Conservation (phyloP, 768 basidiomycete genomes). For the Rossbeevera mucosa region DNA sequence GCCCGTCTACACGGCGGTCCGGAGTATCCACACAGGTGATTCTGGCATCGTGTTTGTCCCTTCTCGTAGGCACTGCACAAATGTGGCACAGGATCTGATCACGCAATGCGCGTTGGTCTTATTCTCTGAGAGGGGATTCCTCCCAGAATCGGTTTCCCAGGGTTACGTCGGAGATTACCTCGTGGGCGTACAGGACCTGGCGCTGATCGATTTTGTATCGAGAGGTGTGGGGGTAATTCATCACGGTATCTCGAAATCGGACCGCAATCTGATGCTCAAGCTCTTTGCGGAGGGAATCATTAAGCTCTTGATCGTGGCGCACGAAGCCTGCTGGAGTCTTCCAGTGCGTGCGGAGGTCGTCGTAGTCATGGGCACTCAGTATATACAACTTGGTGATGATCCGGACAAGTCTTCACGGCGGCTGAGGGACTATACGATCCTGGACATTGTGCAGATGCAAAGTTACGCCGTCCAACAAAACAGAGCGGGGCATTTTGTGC, state of each 20-base stretch:
- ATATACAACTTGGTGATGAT: constrained; percentile 44
- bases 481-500: constrained; percentile 61
- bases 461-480: constrained; percentile 69
- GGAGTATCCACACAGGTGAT: constrained; percentile 38
- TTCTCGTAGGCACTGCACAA: constrained; percentile 68
- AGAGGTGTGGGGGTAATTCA: constrained; percentile 90
- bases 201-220: constrained; percentile 66
- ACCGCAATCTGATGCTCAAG: constrained; percentile 70
- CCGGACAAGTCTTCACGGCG: constrained; percentile 54
- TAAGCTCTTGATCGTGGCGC: constrained; percentile 75
- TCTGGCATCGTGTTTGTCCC: constrained; percentile 84
- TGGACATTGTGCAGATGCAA: constrained; percentile 90
- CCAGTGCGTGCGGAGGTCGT: constrained; percentile 80
- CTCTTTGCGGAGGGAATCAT: constrained; percentile 78
- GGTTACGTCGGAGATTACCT: constrained; percentile 59
- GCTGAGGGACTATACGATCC: constrained; percentile 72
- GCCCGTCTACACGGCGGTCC: constrained; percentile 78
- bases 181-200: constrained; percentile 53
- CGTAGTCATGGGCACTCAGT: constrained; percentile 91
- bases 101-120: constrained; percentile 80
- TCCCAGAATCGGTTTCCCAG: constrained; percentile 45
- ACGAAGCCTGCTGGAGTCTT: constrained; percentile 85
- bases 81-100: constrained; percentile 77
- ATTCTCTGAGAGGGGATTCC: constrained; percentile 64
- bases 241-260: constrained; percentile 59